These are phyloP conservation scores for Lupinus albus DNA, from an alignment of 306 rosid genomes.

Conservation along the genomic window DNA sequence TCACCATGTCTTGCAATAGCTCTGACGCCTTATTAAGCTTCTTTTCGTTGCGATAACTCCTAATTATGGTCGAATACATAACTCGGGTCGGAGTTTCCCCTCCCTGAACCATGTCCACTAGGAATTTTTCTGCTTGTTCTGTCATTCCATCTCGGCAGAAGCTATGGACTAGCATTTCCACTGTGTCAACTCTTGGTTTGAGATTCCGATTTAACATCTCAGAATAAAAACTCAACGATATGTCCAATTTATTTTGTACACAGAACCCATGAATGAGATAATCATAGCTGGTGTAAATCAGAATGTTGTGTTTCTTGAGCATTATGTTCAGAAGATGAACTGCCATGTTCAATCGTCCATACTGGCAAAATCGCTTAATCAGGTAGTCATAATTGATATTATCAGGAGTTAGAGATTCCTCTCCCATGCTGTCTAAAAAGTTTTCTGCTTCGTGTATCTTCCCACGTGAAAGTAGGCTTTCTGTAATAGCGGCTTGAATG, in stretches of 20 bases:
- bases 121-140: conserved; percentile 65
- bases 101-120: conserved; percentile 49
- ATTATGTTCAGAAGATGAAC: conserved; percentile 67
- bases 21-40: conserved; percentile 67
- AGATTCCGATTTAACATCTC: conserved; percentile 69
- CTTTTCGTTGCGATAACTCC: conserved; percentile 56
- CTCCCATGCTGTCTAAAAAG: conserved; percentile 63
- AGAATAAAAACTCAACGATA: conserved; percentile 63
- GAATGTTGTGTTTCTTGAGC: conserved; percentile 69
- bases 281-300: conserved; percentile 71
- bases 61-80: conserved; percentile 61
- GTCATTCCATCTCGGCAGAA: conserved; percentile 64
- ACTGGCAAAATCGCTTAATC: conserved; percentile 62
- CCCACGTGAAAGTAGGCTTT: conserved; percentile 61
- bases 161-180: conserved; percentile 55
- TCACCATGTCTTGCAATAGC: conserved; percentile 79
- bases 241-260: conserved; percentile 49
- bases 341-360: conserved; percentile 64
- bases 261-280: conserved; percentile 60
- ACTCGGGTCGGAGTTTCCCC: conserved; percentile 72
- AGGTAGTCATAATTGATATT: conserved; percentile 67
- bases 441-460: conserved; percentile 68
- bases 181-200: conserved; percentile 56
- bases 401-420: conserved; percentile 64
- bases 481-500: conserved; percentile 61